Evolutionary conservation across 805 yeast genomes (phyloP).

Genomic region (Isabelozyma gotoi): DNA sequence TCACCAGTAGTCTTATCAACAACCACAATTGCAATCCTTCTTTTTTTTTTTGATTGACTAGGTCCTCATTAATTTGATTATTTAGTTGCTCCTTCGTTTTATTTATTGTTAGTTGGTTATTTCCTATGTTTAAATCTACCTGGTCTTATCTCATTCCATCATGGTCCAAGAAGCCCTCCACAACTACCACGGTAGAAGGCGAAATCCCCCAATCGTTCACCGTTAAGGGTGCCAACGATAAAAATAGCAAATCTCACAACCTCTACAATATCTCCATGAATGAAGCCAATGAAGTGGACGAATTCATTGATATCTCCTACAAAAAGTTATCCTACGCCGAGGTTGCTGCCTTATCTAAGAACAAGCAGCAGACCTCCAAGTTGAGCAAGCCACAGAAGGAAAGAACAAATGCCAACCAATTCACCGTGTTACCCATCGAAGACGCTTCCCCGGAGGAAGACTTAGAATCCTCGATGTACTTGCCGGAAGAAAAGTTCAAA

Average conservation of each 20-base stretch:
- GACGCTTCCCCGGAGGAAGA: neutral
- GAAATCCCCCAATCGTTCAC: conserved; percentile 1
- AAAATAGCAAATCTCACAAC: conserved; percentile 9
- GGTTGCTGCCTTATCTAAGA: conserved; percentile 33
- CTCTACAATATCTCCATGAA: conserved; percentile 35
- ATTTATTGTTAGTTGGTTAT: neutral
- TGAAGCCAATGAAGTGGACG: conserved; percentile 24
- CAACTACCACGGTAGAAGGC: neutral
- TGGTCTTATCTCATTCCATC: conserved; percentile 14
- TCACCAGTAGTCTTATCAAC: neutral
- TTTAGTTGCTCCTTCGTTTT: neutral
- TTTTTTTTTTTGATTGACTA: neutral
- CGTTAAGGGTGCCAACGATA: neutral
- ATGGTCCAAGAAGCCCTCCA: conserved; percentile 13
- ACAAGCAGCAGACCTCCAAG: conserved; percentile 17
- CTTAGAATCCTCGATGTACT: neutral
- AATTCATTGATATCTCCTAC: conserved; percentile 34
- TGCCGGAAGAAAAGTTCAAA: conserved; percentile 13
- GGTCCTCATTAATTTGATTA: conserved; percentile 1
- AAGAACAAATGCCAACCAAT: conserved; percentile 11
- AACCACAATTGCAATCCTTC: neutral
- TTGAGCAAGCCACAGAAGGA: conserved; percentile 4
- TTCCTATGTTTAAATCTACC: conserved; percentile 15
- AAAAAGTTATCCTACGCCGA: conserved; percentile 45
- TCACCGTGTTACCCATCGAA: conserved; percentile 10